Conservation (phyloP, 83 land plant genomes). For the Picea engelmannii region DNA sequence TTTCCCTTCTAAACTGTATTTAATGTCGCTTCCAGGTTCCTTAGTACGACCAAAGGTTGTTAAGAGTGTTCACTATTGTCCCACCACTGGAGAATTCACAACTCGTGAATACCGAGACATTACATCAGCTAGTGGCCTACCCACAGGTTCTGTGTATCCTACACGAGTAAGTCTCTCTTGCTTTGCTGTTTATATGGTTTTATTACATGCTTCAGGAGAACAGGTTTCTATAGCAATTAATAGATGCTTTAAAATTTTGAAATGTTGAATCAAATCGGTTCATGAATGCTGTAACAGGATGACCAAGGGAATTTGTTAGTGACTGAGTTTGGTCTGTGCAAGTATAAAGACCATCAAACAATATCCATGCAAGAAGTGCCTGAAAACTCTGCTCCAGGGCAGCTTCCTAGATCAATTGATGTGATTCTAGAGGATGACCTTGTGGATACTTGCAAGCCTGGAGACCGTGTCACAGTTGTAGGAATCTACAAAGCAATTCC, state of each 20-base stretch:
- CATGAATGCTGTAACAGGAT: constrained; percentile 54
- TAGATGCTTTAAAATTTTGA: background rate
- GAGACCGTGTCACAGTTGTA: constrained; percentile 93
- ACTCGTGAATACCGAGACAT: constrained; percentile 94
- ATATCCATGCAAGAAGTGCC: constrained; percentile 98
- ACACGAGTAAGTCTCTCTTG: constrained; percentile 68
- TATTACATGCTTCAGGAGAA: background rate
- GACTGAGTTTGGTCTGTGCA: constrained; percentile 91
- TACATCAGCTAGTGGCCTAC: constrained; percentile 85
- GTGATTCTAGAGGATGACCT: constrained; percentile 97
- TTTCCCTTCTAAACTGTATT: background rate
- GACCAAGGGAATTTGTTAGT: constrained; percentile 87
- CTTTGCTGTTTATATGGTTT: background rate
- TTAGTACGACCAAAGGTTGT: constrained; percentile 98
- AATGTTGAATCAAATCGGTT: background rate
- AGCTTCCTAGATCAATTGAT: constrained; percentile 98
- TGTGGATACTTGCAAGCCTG: constrained; percentile 97
- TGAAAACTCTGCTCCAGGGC: constrained; percentile 99
- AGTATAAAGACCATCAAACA: constrained; percentile 94
- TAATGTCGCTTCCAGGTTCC: constrained; percentile 66
- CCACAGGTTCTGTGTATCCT: constrained; percentile 98
- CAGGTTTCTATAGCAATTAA: background rate
- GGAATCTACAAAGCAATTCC: constrained; percentile 96
- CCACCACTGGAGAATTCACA: constrained; percentile 66
- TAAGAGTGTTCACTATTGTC: constrained; percentile 97